These are phyloP conservation scores for Trichophyton simii DNA, from an alignment of 2,329 filamentous ascomycete genomes.

Conservation along the genomic window DNA sequence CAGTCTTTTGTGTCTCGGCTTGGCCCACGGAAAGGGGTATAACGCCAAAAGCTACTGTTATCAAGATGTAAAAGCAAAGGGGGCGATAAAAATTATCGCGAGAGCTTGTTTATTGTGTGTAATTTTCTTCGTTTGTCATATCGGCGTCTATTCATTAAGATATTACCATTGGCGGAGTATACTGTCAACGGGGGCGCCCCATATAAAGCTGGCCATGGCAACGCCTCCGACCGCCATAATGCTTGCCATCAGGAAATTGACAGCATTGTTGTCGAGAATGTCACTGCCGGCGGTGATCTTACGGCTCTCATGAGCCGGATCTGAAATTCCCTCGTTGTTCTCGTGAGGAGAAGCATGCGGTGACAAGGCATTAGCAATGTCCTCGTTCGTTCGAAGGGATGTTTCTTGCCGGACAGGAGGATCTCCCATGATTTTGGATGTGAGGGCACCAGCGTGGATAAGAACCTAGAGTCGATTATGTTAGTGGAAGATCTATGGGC, in stretches of 20 bases:
- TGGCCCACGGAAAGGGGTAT: neutral
- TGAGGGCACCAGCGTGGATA: slow-evolving; percentile 24
- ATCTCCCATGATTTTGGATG: slow-evolving; percentile 13
- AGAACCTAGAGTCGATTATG: slow-evolving; percentile 22
- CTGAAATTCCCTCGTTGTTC: neutral
- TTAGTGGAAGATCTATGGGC: neutral
- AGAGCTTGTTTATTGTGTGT: neutral
- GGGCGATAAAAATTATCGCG: too few species aligned
- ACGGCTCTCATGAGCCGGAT: slow-evolving; percentile 43
- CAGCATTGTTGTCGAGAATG: slow-evolving; percentile 84
- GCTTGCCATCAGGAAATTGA: slow-evolving; percentile 84
- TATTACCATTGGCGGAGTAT: neutral
- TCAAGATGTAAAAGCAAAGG: neutral
- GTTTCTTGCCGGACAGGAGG: slow-evolving; percentile 14
- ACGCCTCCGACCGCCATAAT: slow-evolving; percentile 71
- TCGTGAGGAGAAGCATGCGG: slow-evolving; percentile 10
- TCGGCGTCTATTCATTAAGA: neutral
- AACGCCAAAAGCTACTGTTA: neutral
- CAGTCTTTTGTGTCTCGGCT: neutral
- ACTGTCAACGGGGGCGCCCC: slow-evolving; percentile 17
- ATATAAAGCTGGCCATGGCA: slow-evolving; percentile 34
- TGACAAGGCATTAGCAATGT: slow-evolving; percentile 17
- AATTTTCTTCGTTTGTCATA: neutral
- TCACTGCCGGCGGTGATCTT: slow-evolving; percentile 56
- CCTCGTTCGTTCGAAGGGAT: slow-evolving; percentile 20